phyloP scores from a whole-genome alignment of 371 early-diverging fungal species.

The Entomophthora muscae region DNA sequence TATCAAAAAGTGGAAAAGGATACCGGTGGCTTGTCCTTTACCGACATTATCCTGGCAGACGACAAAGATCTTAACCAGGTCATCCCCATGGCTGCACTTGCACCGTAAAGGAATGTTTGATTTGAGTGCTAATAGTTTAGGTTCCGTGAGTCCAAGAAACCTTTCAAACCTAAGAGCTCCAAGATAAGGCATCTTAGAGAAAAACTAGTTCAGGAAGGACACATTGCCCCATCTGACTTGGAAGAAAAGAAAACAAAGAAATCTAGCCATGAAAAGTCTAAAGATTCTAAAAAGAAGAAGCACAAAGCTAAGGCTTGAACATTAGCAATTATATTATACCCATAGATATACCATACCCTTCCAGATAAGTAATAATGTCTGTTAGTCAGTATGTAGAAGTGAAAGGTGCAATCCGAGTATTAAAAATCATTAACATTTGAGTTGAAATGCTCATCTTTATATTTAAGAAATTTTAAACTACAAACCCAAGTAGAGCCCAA shows the following conservation, averaged over 20 bases:
- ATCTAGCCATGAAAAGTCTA: too few species aligned
- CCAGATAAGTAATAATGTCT: too few species aligned
- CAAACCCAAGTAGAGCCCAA: too few species aligned
- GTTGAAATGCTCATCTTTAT: too few species aligned
- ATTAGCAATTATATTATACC: too few species aligned
- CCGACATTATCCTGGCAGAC: slow-evolving; percentile 76
- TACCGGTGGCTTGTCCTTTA: slow-evolving; percentile 53
- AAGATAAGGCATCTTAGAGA: not conserved
- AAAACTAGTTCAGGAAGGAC: not conserved
- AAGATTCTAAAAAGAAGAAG: not conserved
- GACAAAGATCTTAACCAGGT: slow-evolving; percentile 73
- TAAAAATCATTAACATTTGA: too few species aligned
- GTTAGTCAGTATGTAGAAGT: too few species aligned
- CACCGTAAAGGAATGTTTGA: slow-evolving; percentile 41
- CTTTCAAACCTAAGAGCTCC: not conserved
- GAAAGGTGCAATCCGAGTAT: too few species aligned
- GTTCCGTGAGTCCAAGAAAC: not conserved
- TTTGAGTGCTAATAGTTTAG: not conserved
- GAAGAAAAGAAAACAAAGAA: not conserved
- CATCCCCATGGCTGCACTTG: slow-evolving; percentile 68
- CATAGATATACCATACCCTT: too few species aligned
- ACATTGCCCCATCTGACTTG: not conserved
- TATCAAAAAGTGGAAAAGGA: slow-evolving; percentile 61
- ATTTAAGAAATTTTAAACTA: too few species aligned
- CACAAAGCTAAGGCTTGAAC: not conserved